A percentile compares a stretch with the other conserved stretches of the same genome.
phyloP scores from a whole-genome alignment of 352 stramenopile species.

The Plasmopara muralis region DNA sequence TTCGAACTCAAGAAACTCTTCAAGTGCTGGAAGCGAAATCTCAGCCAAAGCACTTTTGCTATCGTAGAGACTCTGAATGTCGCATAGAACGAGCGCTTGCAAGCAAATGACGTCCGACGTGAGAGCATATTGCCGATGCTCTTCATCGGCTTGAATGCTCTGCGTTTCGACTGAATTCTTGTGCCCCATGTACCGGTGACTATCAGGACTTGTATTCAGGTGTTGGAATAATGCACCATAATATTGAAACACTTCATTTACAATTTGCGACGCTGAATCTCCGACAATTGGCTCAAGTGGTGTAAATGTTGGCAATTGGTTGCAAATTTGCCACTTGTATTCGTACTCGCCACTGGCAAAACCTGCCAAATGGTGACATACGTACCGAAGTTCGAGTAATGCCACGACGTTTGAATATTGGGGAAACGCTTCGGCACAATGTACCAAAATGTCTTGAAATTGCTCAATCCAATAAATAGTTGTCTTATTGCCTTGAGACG shows the following conservation, averaged over 20 bases:
- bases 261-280: conserved; percentile 51
- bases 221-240: conserved; percentile 60
- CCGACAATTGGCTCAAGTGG: conserved; percentile 43
- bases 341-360: conserved; percentile 48
- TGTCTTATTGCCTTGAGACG: conserved; percentile 38
- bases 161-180: conserved; percentile 14
- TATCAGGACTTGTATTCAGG: conserved; percentile 53
- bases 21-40: conserved; percentile 52
- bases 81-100: conserved; percentile 64
- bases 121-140: conserved; percentile 34
- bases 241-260: conserved; percentile 73
- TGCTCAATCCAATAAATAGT: conserved; percentile 76
- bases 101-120: conserved; percentile 49
- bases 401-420: conserved; percentile 55
- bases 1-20: conserved; percentile 73
- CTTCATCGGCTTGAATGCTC: conserved; percentile 1
- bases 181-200: conserved; percentile 28
- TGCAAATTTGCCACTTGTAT: conserved; percentile 77
- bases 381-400: conserved; percentile 75
- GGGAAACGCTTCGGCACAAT: conserved; percentile 65
- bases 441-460: conserved; percentile 65
- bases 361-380: conserved; percentile 69
- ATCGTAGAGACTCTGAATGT: conserved; percentile 73
- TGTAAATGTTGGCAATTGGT: conserved; percentile 43
- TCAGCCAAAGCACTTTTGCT: conserved; percentile 69